Percentiles rank a stretch among this genome's conserved stretches.
These are phyloP conservation scores for Fraxinus latifolia DNA, from an alignment of 305 asterid genomes.

Conservation along the genomic window DNA sequence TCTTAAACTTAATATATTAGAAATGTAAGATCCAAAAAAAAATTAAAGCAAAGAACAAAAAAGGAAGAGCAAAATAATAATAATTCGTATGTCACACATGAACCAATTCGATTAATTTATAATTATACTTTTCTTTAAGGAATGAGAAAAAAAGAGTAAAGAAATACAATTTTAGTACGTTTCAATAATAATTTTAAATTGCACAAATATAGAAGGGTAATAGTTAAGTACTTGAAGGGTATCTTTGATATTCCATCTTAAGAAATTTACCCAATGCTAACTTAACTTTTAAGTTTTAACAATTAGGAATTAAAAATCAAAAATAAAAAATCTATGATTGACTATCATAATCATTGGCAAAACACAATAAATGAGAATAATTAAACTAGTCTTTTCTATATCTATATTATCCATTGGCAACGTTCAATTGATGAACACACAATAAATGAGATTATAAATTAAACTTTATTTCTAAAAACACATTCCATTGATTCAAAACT, in stretches of 20 bases:
- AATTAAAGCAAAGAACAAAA: background rate
- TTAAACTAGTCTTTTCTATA: background rate
- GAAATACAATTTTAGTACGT: background rate
- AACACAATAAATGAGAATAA: background rate
- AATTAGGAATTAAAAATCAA: too few species aligned
- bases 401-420: background rate
- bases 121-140: background rate
- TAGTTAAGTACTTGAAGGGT: background rate
- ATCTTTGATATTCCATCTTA: background rate
- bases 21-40: background rate
- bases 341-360: background rate
- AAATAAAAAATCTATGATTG: background rate
- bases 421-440: background rate
- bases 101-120: background rate
- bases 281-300: background rate
- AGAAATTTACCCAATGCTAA: background rate
- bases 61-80: background rate
- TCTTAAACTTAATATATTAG: background rate
- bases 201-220: background rate
- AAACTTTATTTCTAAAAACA: background rate
- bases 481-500: background rate
- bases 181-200: background rate
- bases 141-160: background rate
- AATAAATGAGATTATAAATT: background rate
- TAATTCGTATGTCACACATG: background rate